Evolutionary conservation across 1,284 basidiomycete genomes (phyloP).

Genomic region (Athelia sp.): DNA sequence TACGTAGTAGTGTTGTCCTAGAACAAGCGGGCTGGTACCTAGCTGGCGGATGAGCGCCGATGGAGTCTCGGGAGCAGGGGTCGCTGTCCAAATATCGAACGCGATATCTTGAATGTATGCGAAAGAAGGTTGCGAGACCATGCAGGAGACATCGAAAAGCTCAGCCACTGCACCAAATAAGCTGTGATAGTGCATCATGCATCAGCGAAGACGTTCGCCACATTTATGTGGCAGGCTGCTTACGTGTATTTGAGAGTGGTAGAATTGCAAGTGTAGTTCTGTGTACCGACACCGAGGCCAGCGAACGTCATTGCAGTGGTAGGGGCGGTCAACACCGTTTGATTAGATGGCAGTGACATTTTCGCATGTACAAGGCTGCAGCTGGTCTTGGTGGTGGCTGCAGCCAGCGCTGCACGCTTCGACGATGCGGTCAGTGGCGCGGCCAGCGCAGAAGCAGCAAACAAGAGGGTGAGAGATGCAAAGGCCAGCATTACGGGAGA

Average conservation of each 20-base stretch:
- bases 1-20: conserved; percentile 57
- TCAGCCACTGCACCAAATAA: conserved; percentile 47
- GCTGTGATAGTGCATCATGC: conserved; percentile 14
- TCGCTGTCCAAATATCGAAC: conserved; percentile 32
- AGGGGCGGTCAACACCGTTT: background rate
- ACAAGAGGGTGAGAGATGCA: too few species aligned
- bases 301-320: conserved; percentile 17
- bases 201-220: background rate
- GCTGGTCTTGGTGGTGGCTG: background rate
- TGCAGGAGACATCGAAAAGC: conserved; percentile 57
- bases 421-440: too few species aligned
- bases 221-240: background rate
- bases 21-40: conserved; percentile 22
- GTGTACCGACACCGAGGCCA: conserved; percentile 22
- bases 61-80: conserved; percentile 22
- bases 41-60: conserved; percentile 28
- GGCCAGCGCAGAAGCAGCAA: too few species aligned
- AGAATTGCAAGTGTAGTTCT: conserved; percentile 17
- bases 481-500: too few species aligned
- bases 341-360: background rate
- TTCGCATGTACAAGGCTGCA: background rate
- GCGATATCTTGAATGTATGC: conserved; percentile 35
- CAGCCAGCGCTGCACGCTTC: too few species aligned
- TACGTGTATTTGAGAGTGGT: conserved; percentile 12
- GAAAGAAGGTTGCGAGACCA: conserved; percentile 34